A percentile compares a stretch with the other conserved stretches of the same genome.
Conservation (phyloP, 345 rosid species). For the Abelmoschus esculentus region DNA sequence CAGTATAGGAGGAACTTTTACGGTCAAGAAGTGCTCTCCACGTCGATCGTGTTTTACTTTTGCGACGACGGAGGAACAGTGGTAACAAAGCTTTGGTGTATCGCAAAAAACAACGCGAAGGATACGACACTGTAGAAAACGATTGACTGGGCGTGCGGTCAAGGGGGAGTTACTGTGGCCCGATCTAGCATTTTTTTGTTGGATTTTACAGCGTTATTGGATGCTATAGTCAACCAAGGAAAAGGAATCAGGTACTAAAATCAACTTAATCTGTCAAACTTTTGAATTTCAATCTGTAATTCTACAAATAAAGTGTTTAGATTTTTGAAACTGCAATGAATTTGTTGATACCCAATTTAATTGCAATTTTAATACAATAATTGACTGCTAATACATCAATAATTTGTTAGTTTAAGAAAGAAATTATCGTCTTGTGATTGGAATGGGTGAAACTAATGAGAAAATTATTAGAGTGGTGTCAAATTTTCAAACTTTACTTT, state of each 20-base stretch:
- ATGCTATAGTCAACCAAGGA: constrained; percentile 84
- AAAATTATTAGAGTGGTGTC: constrained; percentile 7
- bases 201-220: constrained; percentile 49
- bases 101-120: too few species aligned
- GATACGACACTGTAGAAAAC: too few species aligned
- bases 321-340: not conserved
- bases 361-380: not conserved
- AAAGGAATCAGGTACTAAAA: constrained; percentile 83
- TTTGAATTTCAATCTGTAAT: too few species aligned
- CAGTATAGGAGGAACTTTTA: too few species aligned
- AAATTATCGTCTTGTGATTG: not conserved
- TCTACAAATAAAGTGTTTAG: not conserved
- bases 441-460: not conserved
- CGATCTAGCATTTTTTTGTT: too few species aligned
- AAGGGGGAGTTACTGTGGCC: too few species aligned
- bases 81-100: too few species aligned
- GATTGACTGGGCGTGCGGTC: too few species aligned
- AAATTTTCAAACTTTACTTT: constrained; percentile 13
- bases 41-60: too few species aligned
- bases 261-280: not conserved
- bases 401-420: not conserved
- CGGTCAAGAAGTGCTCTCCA: too few species aligned
- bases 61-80: too few species aligned
- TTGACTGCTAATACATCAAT: not conserved
- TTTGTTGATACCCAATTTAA: not conserved